These are phyloP conservation scores for Beauveria sp. DNA, from an alignment of 2,329 filamentous ascomycete species.

Conservation along the genomic window DNA sequence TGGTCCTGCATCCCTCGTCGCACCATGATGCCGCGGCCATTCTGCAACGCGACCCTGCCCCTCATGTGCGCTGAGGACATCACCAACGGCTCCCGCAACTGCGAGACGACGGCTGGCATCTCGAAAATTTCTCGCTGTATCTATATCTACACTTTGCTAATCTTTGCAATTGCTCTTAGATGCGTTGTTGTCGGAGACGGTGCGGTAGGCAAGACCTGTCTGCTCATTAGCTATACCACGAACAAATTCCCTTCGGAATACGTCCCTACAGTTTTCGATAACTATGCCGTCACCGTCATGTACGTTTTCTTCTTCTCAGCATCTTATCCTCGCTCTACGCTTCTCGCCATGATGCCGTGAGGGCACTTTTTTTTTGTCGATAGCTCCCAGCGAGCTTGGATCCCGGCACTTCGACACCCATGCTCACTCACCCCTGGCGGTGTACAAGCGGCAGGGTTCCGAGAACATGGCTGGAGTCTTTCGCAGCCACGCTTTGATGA, in stretches of 20 bases:
- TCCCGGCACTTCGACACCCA: not conserved
- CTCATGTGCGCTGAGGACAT: conserved; percentile 4
- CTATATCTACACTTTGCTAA: not conserved
- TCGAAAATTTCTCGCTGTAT: not conserved
- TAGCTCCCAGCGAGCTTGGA: not conserved
- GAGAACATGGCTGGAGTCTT: not conserved
- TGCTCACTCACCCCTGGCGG: not conserved
- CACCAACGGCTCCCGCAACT: not conserved
- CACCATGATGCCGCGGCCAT: conserved; percentile 9
- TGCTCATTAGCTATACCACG: conserved; percentile 98
- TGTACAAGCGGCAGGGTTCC: conserved; percentile 3
- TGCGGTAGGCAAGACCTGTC: conserved; percentile 98
- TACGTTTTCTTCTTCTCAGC: conserved; percentile 46
- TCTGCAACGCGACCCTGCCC: conserved; percentile 7
- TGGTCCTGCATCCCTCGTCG: conserved; percentile 12
- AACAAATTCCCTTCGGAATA: conserved; percentile 99
- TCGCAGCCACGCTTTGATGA: not conserved
- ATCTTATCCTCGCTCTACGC: not conserved
- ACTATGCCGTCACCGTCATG: conserved; percentile 99
- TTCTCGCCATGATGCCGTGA: not conserved
- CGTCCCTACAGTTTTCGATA: conserved; percentile 98
- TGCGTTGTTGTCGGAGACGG: conserved; percentile 98
- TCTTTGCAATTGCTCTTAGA: conserved; percentile 40
- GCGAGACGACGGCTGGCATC: not conserved
- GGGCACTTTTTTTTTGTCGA: not conserved